Evolutionary conservation across 2,329 filamentous ascomycete species (phyloP).

Genomic region (Colletotrichum orchidophilum): DNA sequence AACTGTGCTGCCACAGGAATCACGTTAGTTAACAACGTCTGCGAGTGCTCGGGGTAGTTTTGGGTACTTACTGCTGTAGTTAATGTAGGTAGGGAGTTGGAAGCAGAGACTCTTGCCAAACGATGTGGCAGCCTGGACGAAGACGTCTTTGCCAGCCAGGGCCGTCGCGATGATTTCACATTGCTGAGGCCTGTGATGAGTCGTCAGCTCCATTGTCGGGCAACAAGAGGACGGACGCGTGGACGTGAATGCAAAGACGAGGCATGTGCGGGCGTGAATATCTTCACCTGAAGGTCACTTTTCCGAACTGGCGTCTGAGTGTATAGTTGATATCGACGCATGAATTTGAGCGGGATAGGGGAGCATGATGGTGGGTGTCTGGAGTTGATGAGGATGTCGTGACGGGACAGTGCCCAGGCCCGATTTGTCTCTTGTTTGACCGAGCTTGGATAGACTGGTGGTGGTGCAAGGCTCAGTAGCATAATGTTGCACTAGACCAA

Average conservation of each 20-base stretch:
- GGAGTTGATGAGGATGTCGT: conserved; percentile 17
- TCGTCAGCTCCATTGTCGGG: conserved; percentile 54
- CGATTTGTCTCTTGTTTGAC: conserved; percentile 4
- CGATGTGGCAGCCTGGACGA: conserved; percentile 88
- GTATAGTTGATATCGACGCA: conserved; percentile 78
- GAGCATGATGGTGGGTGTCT: conserved; percentile 45
- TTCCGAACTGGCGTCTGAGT: conserved; percentile 76
- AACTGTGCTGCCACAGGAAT: conserved; percentile 59
- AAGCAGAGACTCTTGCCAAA: conserved; percentile 96
- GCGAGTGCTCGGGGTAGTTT: conserved; percentile 6
- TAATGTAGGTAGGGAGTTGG: conserved; percentile 88
- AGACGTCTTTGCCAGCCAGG: conserved; percentile 89
- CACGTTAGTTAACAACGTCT: conserved; percentile 34
- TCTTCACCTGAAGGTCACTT: conserved; percentile 74
- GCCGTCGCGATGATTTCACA: conserved; percentile 87
- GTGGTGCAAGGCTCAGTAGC: conserved; percentile 12
- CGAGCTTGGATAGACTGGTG: conserved; percentile 6
- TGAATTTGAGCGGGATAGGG: conserved; percentile 56
- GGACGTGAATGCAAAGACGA: neutral
- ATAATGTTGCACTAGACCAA: conserved; percentile 25
- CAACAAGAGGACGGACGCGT: neutral
- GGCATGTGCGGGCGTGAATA: neutral
- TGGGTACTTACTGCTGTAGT: conserved; percentile 76
- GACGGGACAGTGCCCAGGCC: conserved; percentile 2
- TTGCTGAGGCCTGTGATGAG: conserved; percentile 67